phyloP scores from a whole-genome alignment of 331 rosid species.

The Malus hybrid region DNA sequence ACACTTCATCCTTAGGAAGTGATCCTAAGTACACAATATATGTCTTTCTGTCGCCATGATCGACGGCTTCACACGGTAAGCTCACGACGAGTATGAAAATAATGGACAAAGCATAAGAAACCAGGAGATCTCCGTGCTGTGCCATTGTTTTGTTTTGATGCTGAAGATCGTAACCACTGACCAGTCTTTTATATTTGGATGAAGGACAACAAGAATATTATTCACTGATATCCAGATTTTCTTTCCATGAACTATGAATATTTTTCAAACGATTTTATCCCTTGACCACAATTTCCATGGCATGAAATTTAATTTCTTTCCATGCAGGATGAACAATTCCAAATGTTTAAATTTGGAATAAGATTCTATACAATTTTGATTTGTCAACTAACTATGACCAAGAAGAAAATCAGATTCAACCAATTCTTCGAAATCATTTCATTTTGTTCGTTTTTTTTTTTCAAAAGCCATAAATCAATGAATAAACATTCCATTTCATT shows the following conservation, averaged over 20 bases:
- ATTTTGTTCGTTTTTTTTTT: too few relatives aligned
- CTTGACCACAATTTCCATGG: neutral
- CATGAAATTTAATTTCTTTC: too few relatives aligned
- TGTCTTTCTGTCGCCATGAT: neutral
- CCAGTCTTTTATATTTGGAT: neutral
- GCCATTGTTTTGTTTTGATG: neutral
- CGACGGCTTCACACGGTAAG: neutral
- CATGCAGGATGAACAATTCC: neutral
- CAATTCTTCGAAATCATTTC: neutral
- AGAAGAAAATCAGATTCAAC: neutral
- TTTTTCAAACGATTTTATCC: neutral
- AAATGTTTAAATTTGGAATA: too few relatives aligned
- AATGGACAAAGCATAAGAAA: neutral
- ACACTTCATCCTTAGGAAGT: constrained; percentile 3
- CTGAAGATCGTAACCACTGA: neutral
- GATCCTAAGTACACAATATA: constrained; percentile 26
- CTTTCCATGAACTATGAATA: neutral
- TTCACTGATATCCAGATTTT: neutral
- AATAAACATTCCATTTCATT: neutral
- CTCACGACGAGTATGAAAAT: neutral
- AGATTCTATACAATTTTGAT: neutral
- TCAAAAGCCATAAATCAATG: neutral
- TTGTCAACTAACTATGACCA: neutral
- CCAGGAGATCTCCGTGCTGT: neutral
- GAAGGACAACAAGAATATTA: neutral